Base-by-base conservation (phyloP, 164 flowering plant species). In the Amborella trichopoda region DNA sequence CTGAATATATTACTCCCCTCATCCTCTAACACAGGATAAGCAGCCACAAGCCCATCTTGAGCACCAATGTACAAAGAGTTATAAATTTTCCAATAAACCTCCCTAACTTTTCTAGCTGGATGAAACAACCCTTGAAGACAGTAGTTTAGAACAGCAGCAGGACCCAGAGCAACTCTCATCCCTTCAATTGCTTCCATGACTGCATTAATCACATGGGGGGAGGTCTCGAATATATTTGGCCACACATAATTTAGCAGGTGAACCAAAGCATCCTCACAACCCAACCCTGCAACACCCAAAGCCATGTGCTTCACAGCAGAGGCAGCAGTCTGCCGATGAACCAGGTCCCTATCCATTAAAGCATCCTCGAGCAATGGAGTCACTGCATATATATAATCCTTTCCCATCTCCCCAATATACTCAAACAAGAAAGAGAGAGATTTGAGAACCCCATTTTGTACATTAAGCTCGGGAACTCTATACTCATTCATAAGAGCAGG, bases 221-320 rank as follows among this genome's bases (percentile, higher is more conserved):
- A 91, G 4, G 99, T 91, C 78, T 91, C 99, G 39, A 91, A 91
- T 20, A 91, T 87, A 68, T 91, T 91, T 3, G 96, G 95, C 91
- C 94, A 91, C 9, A 91, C 86, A 49, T 71, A 84, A 55, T 91
- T 91, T 55, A 87, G 50, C 56, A 91, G 54, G 64, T 87, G 99
- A 32, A 91, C 68, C 23, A 91, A 43, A 2, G 99, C 99, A 64
- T 85, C 95, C 71, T 93, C 96, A 36, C 96, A 82, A 14, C 96
- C 95, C 58, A 93, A 59, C 20, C 96, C 94, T 36, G 99, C 94
- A 16, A 91, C 95, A 0, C 99, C 96, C 57, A 87, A 55, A 6
- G 99, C 96, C 96, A 91, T 91, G 68, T 91, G 99, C 64, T 84
- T 87, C 0, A 87, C 99, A 22, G 96, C 94, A 28, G 99, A 91